Evolutionary conservation across 306 rosid genomes (phyloP).

Genomic region (Heteromeles arbutifolia): DNA sequence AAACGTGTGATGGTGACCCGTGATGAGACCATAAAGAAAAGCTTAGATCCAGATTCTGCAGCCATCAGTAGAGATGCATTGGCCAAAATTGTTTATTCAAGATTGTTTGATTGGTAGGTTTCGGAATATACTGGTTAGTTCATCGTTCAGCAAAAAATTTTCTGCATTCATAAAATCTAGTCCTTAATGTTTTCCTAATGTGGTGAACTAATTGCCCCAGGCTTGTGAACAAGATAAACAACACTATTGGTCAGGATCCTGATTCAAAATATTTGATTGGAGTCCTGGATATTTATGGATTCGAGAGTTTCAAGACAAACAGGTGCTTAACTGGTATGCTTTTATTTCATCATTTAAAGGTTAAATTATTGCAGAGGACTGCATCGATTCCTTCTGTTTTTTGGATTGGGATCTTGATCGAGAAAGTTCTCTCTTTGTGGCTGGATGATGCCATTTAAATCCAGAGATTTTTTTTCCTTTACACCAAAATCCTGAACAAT

Average conservation of each 20-base stretch:
- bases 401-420: conserved; percentile 11
- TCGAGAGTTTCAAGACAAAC: conserved; percentile 99
- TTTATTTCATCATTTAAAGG: conserved; percentile 38
- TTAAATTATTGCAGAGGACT: conserved; percentile 22
- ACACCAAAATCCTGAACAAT: neutral
- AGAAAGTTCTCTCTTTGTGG: neutral
- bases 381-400: conserved; percentile 10
- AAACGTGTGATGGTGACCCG: conserved; percentile 90
- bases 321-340: conserved; percentile 80
- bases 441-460: conserved; percentile 10
- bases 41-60: conserved; percentile 67
- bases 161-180: neutral
- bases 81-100: conserved; percentile 85
- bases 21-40: conserved; percentile 82
- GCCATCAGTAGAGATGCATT: conserved; percentile 79
- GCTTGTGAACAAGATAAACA: conserved; percentile 86
- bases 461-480: neutral
- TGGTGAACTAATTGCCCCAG: conserved; percentile 36
- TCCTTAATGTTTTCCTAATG: conserved; percentile 2
- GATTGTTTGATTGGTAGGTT: conserved; percentile 84
- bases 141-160: neutral
- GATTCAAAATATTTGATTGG: conserved; percentile 74
- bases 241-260: conserved; percentile 91
- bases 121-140: neutral
- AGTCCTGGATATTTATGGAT: conserved; percentile 96